phyloP scores from a whole-genome alignment of 768 basidiomycete species.

The Rhodosporidiobolus odoratus region DNA sequence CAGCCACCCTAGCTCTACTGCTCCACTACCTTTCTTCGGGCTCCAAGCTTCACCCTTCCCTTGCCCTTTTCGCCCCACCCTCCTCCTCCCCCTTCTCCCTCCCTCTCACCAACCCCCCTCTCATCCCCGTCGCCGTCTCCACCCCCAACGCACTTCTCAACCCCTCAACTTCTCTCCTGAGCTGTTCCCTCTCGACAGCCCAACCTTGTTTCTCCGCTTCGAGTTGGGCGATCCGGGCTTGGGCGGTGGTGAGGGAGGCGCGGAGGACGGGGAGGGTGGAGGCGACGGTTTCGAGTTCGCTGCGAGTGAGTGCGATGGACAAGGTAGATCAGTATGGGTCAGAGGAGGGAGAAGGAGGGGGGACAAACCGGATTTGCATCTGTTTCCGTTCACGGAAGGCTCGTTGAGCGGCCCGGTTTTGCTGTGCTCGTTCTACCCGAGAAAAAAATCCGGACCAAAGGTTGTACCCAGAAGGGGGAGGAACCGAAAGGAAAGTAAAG shows the following conservation, averaged over 20 bases:
- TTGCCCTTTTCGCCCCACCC: neutral
- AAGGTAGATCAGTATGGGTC: neutral
- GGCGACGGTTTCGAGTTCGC: neutral
- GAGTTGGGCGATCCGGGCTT: neutral
- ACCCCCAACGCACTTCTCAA: neutral
- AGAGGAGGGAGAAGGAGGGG: neutral
- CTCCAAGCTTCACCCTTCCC: too few species aligned
- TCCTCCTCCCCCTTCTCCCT: neutral
- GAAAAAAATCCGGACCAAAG: neutral
- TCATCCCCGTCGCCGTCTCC: neutral
- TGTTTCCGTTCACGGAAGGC: constrained; percentile 96
- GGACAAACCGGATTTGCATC: constrained; percentile 67
- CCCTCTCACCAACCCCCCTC: neutral
- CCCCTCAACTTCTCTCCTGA: neutral
- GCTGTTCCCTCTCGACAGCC: neutral
- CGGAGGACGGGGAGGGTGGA: neutral
- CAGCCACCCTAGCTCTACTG: too few species aligned
- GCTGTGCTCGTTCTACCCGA: constrained; percentile 64
- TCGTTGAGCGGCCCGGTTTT: constrained; percentile 92
- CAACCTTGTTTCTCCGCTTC: neutral
- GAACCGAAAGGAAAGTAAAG: neutral
- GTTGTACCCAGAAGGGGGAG: too few species aligned
- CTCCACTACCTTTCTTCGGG: too few species aligned
- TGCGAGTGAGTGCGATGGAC: neutral
- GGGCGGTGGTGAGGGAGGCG: neutral